Percentiles rank a stretch among this genome's conserved stretches.
Conservation (phyloP, 768 basidiomycete genomes). For the Russula foetens region DNA sequence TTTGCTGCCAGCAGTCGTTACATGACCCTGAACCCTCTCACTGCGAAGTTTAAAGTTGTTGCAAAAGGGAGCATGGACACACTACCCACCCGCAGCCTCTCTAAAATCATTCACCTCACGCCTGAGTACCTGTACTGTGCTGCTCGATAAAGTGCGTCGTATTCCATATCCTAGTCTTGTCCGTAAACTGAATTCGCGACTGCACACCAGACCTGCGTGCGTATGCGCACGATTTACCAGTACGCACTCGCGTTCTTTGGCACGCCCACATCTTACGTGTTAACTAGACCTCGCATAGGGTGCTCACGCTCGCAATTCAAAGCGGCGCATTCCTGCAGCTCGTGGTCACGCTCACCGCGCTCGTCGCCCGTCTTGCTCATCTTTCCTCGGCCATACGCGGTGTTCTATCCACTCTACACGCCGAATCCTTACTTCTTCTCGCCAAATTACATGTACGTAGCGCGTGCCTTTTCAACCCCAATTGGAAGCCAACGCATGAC, state of each 20-base stretch:
- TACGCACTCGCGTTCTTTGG: conserved; percentile 22
- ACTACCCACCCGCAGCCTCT: conserved; percentile 37
- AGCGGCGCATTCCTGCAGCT: conserved; percentile 67
- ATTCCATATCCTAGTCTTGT: neutral
- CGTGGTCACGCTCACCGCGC: conserved; percentile 51
- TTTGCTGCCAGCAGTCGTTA: neutral
- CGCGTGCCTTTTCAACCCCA: neutral
- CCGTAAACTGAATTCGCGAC: neutral
- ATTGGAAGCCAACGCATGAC: neutral
- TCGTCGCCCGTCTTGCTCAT: conserved; percentile 45
- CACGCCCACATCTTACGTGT: neutral
- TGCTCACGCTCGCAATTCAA: conserved; percentile 56
- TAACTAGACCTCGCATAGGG: conserved; percentile 32
- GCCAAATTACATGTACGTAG: conserved; percentile 8
- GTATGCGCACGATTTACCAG: conserved; percentile 47
- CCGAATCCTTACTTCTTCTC: conserved; percentile 2
- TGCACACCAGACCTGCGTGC: conserved; percentile 36
- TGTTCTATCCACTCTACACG: neutral
- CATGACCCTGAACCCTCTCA: neutral
- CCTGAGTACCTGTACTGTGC: conserved; percentile 28
- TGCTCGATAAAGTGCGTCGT: conserved; percentile 42
- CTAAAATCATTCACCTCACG: conserved; percentile 31
- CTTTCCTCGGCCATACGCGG: conserved; percentile 1
- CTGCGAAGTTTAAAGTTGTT: conserved; percentile 38
- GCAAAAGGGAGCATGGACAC: conserved; percentile 57